A percentile compares a stretch with the other conserved stretches of the same genome.
Evolutionary conservation across 2,329 filamentous ascomycete species (phyloP).

Genomic region (Geoglossum cookeanum): DNA sequence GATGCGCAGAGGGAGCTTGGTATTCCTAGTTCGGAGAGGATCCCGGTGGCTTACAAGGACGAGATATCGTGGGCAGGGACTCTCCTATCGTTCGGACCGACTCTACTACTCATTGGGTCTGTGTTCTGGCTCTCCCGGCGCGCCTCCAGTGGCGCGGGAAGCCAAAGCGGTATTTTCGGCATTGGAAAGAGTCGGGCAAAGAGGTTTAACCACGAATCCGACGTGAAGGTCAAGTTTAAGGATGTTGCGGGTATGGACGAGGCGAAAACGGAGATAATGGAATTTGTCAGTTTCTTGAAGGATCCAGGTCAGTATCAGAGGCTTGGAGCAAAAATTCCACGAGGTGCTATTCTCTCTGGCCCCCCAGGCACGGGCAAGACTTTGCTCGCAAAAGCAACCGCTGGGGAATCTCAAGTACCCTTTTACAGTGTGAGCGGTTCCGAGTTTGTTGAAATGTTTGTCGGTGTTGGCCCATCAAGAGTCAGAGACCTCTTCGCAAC

Average conservation of each 20-base stretch:
- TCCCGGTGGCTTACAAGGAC: slow-evolving; percentile 72
- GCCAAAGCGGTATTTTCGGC: slow-evolving; percentile 67
- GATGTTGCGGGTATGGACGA: slow-evolving; percentile 98
- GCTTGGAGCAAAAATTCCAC: slow-evolving; percentile 91
- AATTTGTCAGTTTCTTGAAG: slow-evolving; percentile 95
- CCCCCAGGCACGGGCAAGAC: slow-evolving; percentile 98
- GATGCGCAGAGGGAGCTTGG: slow-evolving; percentile 72
- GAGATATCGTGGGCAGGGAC: slow-evolving; percentile 56
- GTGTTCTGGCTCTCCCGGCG: slow-evolving; percentile 64
- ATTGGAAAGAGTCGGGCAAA: slow-evolving; percentile 93
- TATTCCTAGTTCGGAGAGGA: slow-evolving; percentile 73
- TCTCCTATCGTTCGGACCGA: slow-evolving; percentile 68
- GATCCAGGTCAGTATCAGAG: slow-evolving; percentile 82
- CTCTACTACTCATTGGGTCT: slow-evolving; percentile 65
- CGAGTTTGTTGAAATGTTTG: slow-evolving; percentile 99
- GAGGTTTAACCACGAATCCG: slow-evolving; percentile 92
- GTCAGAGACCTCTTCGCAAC: slow-evolving; percentile 89
- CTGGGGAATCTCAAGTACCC: slow-evolving; percentile 87
- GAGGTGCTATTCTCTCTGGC: slow-evolving; percentile 90
- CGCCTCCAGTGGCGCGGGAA: slow-evolving; percentile 46
- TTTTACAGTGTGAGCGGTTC: slow-evolving; percentile 98
- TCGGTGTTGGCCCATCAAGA: slow-evolving; percentile 89
- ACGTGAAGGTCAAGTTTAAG: slow-evolving; percentile 89
- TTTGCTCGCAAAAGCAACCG: slow-evolving; percentile 87
- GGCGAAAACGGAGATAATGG: slow-evolving; percentile 96